A percentile compares a stretch with the other conserved stretches of the same genome.
phyloP scores from a whole-genome alignment of 1,284 basidiomycete genomes.

The Puccinia sorghi region DNA sequence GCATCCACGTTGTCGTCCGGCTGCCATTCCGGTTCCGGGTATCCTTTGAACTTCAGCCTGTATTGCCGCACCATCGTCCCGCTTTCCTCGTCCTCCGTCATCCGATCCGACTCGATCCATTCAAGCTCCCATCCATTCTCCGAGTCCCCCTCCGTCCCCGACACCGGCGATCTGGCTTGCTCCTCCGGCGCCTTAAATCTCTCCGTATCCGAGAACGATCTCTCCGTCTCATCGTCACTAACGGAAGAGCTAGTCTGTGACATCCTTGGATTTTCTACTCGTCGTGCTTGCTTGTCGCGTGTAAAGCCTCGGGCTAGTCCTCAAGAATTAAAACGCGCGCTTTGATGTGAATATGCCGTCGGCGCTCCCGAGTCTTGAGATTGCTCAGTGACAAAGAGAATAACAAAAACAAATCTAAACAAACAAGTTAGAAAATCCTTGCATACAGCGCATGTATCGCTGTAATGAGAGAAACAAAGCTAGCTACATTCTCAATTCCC shows the following conservation, averaged over 20 bases:
- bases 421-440: too few species aligned
- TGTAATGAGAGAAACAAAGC: too few species aligned
- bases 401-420: too few species aligned
- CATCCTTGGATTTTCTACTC: too few species aligned
- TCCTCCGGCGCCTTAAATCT: background rate
- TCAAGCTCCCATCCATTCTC: background rate
- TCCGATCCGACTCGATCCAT: conserved; percentile 7
- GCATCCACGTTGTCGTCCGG: conserved; percentile 12
- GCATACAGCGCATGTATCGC: too few species aligned
- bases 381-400: too few species aligned
- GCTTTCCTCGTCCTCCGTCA: background rate
- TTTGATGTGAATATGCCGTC: too few species aligned
- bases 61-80: background rate
- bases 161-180: background rate
- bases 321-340: too few species aligned
- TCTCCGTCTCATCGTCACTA: conserved; percentile 21
- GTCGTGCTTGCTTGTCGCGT: too few species aligned
- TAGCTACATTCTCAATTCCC: too few species aligned
- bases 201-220: conserved; percentile 22
- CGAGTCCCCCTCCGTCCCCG: background rate
- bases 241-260: background rate
- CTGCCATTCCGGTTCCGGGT: conserved; percentile 4
- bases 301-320: too few species aligned
- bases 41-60: conserved; percentile 26
- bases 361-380: too few species aligned